Evolutionary conservation across 139 green algal species (phyloP).

Genomic region (Micractinium conductrix): DNA sequence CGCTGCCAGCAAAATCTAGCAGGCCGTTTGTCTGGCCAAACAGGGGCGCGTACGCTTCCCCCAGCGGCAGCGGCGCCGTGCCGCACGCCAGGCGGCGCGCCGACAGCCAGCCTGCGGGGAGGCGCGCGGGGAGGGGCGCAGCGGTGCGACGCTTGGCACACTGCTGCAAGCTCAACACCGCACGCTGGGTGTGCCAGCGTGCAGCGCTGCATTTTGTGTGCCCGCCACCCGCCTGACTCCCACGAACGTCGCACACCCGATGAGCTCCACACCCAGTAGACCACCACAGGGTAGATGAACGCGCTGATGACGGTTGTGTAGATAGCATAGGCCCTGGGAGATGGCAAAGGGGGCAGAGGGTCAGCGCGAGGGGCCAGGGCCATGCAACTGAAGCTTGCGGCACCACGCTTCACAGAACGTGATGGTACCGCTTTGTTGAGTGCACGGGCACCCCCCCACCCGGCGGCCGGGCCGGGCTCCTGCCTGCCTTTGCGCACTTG

Average conservation of each 20-base stretch:
- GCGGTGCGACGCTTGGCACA: background rate
- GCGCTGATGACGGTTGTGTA: conserved; percentile 62
- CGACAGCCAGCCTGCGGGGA: conserved; percentile 57
- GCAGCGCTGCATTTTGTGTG: no score
- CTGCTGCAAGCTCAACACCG: background rate
- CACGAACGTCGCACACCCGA: background rate
- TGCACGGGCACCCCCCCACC: no score
- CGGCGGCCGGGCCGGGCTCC: no score
- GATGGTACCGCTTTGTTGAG: background rate
- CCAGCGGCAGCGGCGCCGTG: no score
- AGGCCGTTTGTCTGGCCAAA: background rate
- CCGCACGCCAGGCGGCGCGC: conserved; percentile 35
- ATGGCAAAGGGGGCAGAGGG: background rate
- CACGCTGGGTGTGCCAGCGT: no score
- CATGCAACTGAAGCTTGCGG: background rate
- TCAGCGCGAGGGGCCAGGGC: no score
- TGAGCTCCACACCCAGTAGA: conserved; percentile 65
- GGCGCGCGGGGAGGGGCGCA: background rate
- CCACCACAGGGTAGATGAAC: conserved; percentile 71
- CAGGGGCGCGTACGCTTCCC: background rate
- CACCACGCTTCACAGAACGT: background rate
- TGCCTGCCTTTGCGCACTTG: no score
- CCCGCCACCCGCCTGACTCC: background rate
- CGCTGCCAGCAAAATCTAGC: conserved; percentile 51
- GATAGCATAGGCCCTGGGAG: conserved; percentile 36